Evolutionary conservation across 2,329 filamentous ascomycete species (phyloP), one percentile per base, ranked within the genome.

Genomic region (Ceratocystis colombiana): DNA sequence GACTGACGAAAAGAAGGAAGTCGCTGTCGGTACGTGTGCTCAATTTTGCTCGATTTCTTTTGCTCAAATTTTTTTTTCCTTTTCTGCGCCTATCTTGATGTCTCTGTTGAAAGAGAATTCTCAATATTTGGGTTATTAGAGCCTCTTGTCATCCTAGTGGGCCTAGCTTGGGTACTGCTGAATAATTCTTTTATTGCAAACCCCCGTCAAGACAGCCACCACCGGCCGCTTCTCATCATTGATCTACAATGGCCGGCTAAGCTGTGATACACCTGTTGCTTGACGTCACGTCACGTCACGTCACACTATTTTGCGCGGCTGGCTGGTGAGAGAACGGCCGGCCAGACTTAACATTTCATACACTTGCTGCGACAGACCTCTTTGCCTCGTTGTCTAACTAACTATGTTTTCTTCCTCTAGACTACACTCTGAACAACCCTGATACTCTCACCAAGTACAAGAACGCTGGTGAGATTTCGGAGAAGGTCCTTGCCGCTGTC

Each of bases 371-470:
- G 37, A 41, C 12, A 41, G 37, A 15, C n/a, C 12, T 12, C 59
- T 15, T 62, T 33, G 12, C 8, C 15, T 45, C n/a, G 17, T 15
- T 28, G 33, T 25, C 37, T 44, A 44, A 65, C 37, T 44, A 44
- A 65, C 64, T 44, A 8, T 50, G 57, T 37, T 63, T 46, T 65
- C 48, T 45, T 69, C 57, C 48, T 61, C n/a, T 72, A 96, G 90
- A 96, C 77, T 92, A 95, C 80, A 84, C 89, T 71, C 85, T 96
- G 77, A 89, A 86, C 77, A 94, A 95, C 82, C 90, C 89, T 69
- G 89, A 95, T 77, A 96, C 91, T 73, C 84, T 99, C 73, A 97
- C 94, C 79, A 99, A 97, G 84, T 97, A 97, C 84, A 97, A 96
- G 87, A 92, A 89, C 71, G 94, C 94, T 67, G 93, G 89, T 70